phyloP scores from a whole-genome alignment of 2,329 filamentous ascomycete species.

The Lecanicillium sp. region DNA sequence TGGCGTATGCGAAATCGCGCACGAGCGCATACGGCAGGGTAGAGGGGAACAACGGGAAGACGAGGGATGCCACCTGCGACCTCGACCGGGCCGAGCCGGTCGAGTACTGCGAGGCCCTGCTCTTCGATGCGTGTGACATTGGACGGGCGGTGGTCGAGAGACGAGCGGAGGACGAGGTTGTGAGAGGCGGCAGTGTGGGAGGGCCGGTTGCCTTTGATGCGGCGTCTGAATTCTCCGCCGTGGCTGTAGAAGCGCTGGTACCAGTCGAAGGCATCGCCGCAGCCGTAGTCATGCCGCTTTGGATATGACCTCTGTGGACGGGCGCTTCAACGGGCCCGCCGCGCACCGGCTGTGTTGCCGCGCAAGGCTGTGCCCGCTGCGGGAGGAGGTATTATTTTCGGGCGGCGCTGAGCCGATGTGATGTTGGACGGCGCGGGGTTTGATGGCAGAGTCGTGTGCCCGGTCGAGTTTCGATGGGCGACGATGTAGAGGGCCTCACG shows the following conservation, averaged over 20 bases:
- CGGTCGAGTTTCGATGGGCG: no score
- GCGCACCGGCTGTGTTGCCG: constrained; percentile 2
- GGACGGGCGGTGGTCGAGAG: constrained; percentile 56
- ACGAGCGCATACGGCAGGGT: constrained; percentile 84
- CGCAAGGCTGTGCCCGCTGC: no score
- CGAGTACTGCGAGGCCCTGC: constrained; percentile 79
- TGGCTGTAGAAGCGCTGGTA: constrained; percentile 46
- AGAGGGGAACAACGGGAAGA: constrained; percentile 77
- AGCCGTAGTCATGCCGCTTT: constrained; percentile 27
- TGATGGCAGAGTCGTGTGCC: no score
- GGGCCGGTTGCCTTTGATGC: constrained; percentile 41
- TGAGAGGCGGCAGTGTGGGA: constrained; percentile 47
- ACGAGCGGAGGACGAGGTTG: constrained; percentile 49
- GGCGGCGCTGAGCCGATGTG: no score
- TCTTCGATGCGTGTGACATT: constrained; percentile 70
- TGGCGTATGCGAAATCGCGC: constrained; percentile 89
- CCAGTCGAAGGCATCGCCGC: constrained; percentile 51
- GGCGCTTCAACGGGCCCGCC: constrained; percentile 7
- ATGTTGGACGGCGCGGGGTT: no score
- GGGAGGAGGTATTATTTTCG: no score
- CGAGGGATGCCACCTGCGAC: constrained; percentile 73
- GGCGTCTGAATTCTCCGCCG: constrained; percentile 35
- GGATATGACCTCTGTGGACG: constrained; percentile 3
- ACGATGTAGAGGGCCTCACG: no score
- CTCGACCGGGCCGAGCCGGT: constrained; percentile 58